Evolutionary conservation across 2,329 filamentous ascomycete genomes (phyloP), one percentile per base, ranked within the genome.

Genomic region (Colletotrichum sp.): DNA sequence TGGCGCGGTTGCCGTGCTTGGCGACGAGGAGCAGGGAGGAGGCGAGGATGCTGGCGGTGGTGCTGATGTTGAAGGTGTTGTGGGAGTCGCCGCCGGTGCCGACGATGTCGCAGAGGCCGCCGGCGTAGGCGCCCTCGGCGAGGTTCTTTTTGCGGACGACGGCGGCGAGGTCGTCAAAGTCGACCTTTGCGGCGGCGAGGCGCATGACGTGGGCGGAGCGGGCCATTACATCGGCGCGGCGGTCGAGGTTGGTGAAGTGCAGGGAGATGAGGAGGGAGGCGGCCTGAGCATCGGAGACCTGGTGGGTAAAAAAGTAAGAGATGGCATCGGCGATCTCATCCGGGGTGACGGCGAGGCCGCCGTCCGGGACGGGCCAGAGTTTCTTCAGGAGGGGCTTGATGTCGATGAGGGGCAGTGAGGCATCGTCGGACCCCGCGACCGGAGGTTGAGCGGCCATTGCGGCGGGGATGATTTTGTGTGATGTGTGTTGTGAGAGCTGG

Each of bases 61-160:
- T 99, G 80, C 94, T 97, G 83, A 99, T 96, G 85, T 99, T 99
- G 92, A 98, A 99, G 39, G 97, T 99, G 85, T 98, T 95, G 89
- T 99, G 96, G 24, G 94, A 94, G 87, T 99, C 97, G 82, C 97
- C 97, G 79, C 97, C 97, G 9, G 97, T 99, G 80, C 97, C 97
- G 75, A 99, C 97, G 83, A 99, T 99, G 85, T 99, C 97, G 84
- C 96, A 93, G 88, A 99, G 87, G 6, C 96, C 96, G 77, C 97
- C 97, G 13, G 88, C 83, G 84, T 99, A 99, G 10, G 85, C 86
- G 9, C 96, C 96, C 81, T 95, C 93, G 70, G 90, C 90, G 80
- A 89, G 90, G 15, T 90, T 90, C 71, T 91, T 90, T 72, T 87
- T 85, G 76, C 90, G 87, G 49, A 98, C 88, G 26, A 94, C 89